A percentile compares a stretch with the other conserved stretches of the same genome.
Evolutionary conservation across 2,329 filamentous ascomycete species (phyloP).

Genomic region (Aspergillus fischeri): DNA sequence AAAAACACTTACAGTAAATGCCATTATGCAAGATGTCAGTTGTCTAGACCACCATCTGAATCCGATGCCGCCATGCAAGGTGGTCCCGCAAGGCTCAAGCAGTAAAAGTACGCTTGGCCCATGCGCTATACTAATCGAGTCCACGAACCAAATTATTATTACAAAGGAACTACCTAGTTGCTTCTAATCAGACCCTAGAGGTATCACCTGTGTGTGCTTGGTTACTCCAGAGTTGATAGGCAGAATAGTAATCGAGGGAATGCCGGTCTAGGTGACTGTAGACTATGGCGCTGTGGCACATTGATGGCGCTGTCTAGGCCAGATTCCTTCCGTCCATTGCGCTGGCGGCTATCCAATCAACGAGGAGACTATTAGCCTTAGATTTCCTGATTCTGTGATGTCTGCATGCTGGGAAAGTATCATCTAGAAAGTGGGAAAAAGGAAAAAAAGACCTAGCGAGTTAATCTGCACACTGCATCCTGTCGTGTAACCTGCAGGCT

Average conservation of each 20-base stretch:
- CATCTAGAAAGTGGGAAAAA: neutral
- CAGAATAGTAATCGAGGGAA: neutral
- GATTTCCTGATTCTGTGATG: neutral
- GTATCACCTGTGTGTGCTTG: neutral
- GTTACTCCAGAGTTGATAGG: neutral
- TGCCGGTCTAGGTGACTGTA: neutral
- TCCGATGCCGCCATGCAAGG: neutral
- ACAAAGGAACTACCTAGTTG: neutral
- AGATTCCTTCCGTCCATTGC: neutral
- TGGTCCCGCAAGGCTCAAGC: neutral
- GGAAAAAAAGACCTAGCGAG: neutral
- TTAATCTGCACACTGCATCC: neutral
- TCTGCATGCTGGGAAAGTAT: neutral
- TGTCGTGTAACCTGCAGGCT: neutral
- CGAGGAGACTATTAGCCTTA: neutral
- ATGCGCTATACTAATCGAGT: neutral
- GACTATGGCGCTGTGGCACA: neutral
- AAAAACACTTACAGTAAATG: neutral
- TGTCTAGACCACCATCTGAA: neutral
- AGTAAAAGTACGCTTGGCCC: neutral
- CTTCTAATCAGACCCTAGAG: neutral
- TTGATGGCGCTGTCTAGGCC: neutral
- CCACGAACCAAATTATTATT: neutral
- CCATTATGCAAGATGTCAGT: neutral
- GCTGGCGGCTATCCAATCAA: neutral